Evolutionary conservation across 495 filamentous ascomycete species (phyloP).

Genomic region (Penicillium ochrochloron): DNA sequence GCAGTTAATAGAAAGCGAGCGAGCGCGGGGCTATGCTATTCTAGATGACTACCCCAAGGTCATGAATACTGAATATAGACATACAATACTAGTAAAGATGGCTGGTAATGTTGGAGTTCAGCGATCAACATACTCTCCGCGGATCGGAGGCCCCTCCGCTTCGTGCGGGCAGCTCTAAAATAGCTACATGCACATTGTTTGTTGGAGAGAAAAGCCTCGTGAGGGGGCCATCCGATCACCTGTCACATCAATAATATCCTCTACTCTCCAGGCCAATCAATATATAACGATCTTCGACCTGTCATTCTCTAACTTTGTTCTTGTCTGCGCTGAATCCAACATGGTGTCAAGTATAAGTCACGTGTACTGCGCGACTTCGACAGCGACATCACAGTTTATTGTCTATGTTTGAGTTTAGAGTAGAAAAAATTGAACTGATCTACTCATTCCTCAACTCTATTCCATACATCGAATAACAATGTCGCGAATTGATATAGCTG

Average conservation of each 20-base stretch:
- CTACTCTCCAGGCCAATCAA: too few relatives aligned
- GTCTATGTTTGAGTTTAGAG: neutral
- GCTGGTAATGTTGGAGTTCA: neutral
- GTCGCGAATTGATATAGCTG: neutral
- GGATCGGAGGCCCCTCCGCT: neutral
- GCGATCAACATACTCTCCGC: neutral
- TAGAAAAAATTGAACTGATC: neutral
- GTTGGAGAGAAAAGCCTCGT: constrained; percentile 2
- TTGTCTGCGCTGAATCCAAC: neutral
- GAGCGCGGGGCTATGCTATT: neutral
- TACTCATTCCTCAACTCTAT: neutral
- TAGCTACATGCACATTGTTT: neutral
- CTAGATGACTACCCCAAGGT: neutral
- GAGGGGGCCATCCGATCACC: neutral
- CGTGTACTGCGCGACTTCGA: neutral
- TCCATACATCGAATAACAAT: neutral
- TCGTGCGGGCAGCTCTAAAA: neutral
- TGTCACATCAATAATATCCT: too few relatives aligned
- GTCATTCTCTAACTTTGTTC: neutral
- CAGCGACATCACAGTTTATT: neutral
- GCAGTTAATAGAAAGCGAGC: neutral
- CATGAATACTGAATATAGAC: neutral
- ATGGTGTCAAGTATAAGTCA: neutral
- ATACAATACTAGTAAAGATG: neutral
- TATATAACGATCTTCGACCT: neutral